Conservation (phyloP, 23 red algal species). For the Cyanidioschyzon merolae region DNA sequence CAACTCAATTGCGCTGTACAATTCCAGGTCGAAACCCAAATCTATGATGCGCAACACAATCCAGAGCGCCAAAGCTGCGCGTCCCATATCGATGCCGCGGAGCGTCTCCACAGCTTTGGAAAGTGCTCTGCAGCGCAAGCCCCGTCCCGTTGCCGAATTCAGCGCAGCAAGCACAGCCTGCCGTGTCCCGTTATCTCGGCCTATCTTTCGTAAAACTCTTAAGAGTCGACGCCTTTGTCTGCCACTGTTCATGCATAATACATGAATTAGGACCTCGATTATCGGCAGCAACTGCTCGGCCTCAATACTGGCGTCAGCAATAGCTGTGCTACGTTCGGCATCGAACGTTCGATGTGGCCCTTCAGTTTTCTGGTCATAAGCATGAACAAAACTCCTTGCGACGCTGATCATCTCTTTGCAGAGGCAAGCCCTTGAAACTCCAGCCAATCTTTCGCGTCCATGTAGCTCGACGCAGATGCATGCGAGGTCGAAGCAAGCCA, state of each 20-base stretch:
- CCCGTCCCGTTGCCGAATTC: not conserved
- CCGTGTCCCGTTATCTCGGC: not conserved
- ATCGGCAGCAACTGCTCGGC: not conserved
- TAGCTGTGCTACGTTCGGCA: not conserved
- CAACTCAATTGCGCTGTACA: not conserved
- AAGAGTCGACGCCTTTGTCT: not conserved
- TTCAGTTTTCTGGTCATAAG: too few relatives aligned
- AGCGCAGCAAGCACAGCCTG: not conserved
- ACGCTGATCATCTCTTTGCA: not conserved
- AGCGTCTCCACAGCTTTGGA: not conserved
- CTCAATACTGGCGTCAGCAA: not conserved
- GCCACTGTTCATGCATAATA: conserved; percentile 2
- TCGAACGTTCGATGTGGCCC: not conserved
- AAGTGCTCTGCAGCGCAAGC: not conserved
- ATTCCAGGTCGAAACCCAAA: conserved; percentile 1
- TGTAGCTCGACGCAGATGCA: not conserved
- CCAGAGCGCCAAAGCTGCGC: not conserved
- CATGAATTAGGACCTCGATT: not conserved
- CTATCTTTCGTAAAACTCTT: not conserved
- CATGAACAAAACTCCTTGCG: not conserved
- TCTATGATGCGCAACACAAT: not conserved
- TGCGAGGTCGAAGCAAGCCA: not conserved
- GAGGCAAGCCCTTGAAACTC: not conserved
- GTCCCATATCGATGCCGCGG: not conserved
- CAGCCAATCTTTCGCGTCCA: not conserved